Base-by-base conservation (phyloP, 2,329 filamentous ascomycete species). In the Ploettnerulaceae sp. region DNA sequence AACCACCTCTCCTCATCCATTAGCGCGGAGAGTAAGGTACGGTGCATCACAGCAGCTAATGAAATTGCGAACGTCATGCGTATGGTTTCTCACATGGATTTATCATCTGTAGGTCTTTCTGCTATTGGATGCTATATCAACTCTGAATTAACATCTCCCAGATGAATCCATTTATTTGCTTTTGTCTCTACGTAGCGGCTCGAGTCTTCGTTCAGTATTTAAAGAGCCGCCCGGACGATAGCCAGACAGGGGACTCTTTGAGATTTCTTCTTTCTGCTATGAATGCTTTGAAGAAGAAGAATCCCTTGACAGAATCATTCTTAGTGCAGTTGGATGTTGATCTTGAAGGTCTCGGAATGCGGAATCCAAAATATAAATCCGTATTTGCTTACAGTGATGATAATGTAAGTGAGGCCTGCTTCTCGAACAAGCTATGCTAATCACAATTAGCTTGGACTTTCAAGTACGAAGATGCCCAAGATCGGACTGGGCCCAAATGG, bases 41-140 rank as follows among this genome's bases (percentile, higher is more conserved):
- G 93, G 51, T 97, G 93, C 60, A 89, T 97, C 49, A 89, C 89
- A 17, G 89, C 91, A 9, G 93, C 93, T 21, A 89, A 90, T 47
- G 90, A 96, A 63, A 94, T 96, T 62, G 86, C 90, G 7, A 90
- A 82, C 57, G 91, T 95, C 54, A 97, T 97, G 93, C 83, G 88
- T 49, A 89, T 91, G 77, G 84, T 95, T 47, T 91, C 89, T 42
- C 90, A 96, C 64, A 75, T 91, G 64, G 93, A 98, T 63, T 72
- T 96, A 41, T 81, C 86, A 36, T 70, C 77, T 49, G 90, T 95
- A 76, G 69, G 86, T 31, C 17, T 32, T 33, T 24, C n/a, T n/a
- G n/a, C n/a, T 15, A 21, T 12, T 34, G 9, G 14, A 5, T 22
- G 2, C 33, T 47, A 18, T 20, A 7, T 24, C 25, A 17, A 11